Evolutionary conservation across 441 rosid genomes (phyloP).

Genomic region (Erodium trifolium): DNA sequence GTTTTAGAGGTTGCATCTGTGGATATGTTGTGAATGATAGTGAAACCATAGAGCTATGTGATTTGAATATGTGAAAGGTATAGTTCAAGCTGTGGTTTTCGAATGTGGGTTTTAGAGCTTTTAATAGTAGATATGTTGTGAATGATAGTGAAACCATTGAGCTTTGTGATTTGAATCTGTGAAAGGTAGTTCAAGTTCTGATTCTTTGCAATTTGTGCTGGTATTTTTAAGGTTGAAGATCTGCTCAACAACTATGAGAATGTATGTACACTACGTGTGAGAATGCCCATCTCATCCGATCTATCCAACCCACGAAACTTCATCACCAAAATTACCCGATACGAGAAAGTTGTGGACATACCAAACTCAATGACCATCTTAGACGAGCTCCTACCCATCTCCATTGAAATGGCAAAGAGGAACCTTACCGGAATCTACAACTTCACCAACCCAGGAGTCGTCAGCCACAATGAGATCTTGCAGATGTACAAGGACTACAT

Average conservation of each 20-base stretch:
- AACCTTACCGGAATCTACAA: slow-evolving; percentile 87
- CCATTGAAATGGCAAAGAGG: slow-evolving; percentile 68
- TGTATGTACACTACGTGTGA: slow-evolving; percentile 70
- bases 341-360: slow-evolving; percentile 78
- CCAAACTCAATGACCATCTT: slow-evolving; percentile 92
- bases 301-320: slow-evolving; percentile 26
- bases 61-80: no score
- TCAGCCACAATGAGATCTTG: slow-evolving; percentile 80
- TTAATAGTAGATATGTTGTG: not conserved
- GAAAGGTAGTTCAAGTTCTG: not conserved
- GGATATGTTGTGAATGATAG: not conserved
- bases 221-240: slow-evolving; percentile 55
- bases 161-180: not conserved
- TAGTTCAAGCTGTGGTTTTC: no score
- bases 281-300: slow-evolving; percentile 89
- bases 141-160: not conserved
- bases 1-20: not conserved
- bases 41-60: not conserved
- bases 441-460: slow-evolving; percentile 84
- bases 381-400: slow-evolving; percentile 32
- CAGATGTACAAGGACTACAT: slow-evolving; percentile 68
- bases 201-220: slow-evolving; percentile 7
- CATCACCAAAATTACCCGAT: slow-evolving; percentile 73
- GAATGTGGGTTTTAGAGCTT: not conserved
- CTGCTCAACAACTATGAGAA: slow-evolving; percentile 75